Evolutionary conservation across 805 yeast genomes (phyloP), one percentile per base, ranked within the genome.

Genomic region (Metschnikowia noctiluminum): DNA sequence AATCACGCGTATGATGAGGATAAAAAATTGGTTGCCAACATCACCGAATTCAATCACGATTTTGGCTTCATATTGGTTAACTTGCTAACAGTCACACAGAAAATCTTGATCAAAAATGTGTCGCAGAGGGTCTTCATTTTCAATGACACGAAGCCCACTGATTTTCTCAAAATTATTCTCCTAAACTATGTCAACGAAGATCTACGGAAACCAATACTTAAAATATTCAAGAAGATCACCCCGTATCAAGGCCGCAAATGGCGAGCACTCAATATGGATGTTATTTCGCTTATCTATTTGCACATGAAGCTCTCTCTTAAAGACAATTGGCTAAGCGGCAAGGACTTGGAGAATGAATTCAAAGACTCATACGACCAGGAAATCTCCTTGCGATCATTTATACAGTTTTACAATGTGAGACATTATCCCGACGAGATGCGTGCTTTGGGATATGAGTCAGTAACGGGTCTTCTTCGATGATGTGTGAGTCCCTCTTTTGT

Each of bases 171-270:
- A 55, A 76, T 79, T 57, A 65, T 78, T 34, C 65, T 87, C 6
- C 69, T 78, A 4, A 74, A 89, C 39, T 84, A 82, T 61, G 66
- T 66, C 31, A 89, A 87, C 59, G 62, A 70, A 26, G 76, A 77
- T 9, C 64, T 89, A 26, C 84, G 87, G 68, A 72, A 72, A 43
- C 91, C 96, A 1, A 81, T 87, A 3, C 70, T 91, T 58, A 84
- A 83, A 59, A 77, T 87, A 1, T 71, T 91, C 51, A 90, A 88
- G 63, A 83, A 87, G 53, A 76, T 90, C 43, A 83, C 90, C 1
- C 96, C 97, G 0, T 89, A 85, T 67, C 91, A 89, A 59, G 97
- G 97, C 15, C 82, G 94, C 51, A 90, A 91, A 65, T 92, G 99
- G 99, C 84, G 90, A 57, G 80, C 90, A 12, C 80, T 83, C 53